Percentiles rank a stretch among this genome's conserved stretches.
These are phyloP conservation scores for Castanopsis chinensis DNA, from an alignment of 306 rosid genomes.

Conservation along the genomic window DNA sequence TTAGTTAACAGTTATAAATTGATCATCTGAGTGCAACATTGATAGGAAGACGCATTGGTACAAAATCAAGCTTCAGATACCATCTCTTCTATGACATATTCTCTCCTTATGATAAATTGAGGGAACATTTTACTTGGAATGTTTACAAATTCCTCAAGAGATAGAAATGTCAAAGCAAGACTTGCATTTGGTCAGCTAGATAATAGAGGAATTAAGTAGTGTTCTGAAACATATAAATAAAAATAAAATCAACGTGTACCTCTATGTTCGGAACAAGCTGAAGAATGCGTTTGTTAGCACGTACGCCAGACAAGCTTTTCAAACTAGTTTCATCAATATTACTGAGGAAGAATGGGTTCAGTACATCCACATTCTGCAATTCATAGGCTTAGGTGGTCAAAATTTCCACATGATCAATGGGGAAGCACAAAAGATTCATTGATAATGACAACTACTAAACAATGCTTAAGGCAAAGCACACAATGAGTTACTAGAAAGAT, in stretches of 20 bases:
- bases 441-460: neutral
- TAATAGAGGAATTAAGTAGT: neutral
- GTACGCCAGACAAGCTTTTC: slow-evolving; percentile 55
- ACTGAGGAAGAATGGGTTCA: slow-evolving; percentile 39
- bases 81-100: neutral
- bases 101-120: neutral
- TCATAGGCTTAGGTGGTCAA: neutral
- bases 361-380: slow-evolving; percentile 40
- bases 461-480: neutral
- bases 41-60: neutral
- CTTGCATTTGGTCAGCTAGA: neutral
- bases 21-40: neutral
- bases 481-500: neutral
- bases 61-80: neutral
- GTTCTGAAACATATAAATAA: neutral
- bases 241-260: slow-evolving; percentile 27
- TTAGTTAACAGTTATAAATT: neutral
- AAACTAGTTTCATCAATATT: slow-evolving; percentile 46
- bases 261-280: slow-evolving; percentile 44
- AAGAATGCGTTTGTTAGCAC: slow-evolving; percentile 42
- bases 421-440: slow-evolving; percentile 8
- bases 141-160: neutral
- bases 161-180: neutral
- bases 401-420: slow-evolving; percentile 1
- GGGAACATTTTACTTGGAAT: neutral